phyloP scores from a whole-genome alignment of 345 rosid genomes.

The Gynandropsis gynandra region DNA sequence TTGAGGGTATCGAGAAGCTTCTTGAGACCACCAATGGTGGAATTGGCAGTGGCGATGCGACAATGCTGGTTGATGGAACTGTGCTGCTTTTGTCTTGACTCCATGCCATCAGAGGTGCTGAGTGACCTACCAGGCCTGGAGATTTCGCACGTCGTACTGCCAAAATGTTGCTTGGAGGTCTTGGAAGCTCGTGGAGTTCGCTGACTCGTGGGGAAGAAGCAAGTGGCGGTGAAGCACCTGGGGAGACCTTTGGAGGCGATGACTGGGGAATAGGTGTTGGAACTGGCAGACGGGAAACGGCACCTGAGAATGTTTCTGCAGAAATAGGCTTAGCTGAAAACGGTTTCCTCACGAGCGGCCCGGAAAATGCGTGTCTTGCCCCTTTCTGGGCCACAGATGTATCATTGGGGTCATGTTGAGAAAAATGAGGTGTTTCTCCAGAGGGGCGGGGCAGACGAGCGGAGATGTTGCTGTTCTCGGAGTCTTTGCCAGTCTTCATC shows the following conservation, averaged over 20 bases:
- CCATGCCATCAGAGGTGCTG: conserved; percentile 71
- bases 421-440: conserved; percentile 34
- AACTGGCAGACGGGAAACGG: conserved; percentile 33
- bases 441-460: conserved; percentile 55
- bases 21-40: conserved; percentile 65
- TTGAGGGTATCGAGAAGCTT: conserved; percentile 83
- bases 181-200: conserved; percentile 92
- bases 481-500: conserved; percentile 45
- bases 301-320: conserved; percentile 41
- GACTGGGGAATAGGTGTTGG: conserved; percentile 36
- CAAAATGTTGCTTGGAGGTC: conserved; percentile 56
- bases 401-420: conserved; percentile 25
- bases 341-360: conserved; percentile 56
- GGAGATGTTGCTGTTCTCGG: conserved; percentile 27
- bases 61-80: conserved; percentile 31
- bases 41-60: conserved; percentile 69
- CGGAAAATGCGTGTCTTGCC: conserved; percentile 62
- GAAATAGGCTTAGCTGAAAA: conserved; percentile 40
- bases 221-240: conserved; percentile 85
- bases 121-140: conserved; percentile 50
- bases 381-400: conserved; percentile 35
- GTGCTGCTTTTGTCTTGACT: conserved; percentile 45
- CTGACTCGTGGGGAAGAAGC: conserved; percentile 64
- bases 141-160: conserved; percentile 46
- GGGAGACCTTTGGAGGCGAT: conserved; percentile 63